phyloP scores from a whole-genome alignment of 768 basidiomycete genomes.

The Lactarius hatsudake region DNA sequence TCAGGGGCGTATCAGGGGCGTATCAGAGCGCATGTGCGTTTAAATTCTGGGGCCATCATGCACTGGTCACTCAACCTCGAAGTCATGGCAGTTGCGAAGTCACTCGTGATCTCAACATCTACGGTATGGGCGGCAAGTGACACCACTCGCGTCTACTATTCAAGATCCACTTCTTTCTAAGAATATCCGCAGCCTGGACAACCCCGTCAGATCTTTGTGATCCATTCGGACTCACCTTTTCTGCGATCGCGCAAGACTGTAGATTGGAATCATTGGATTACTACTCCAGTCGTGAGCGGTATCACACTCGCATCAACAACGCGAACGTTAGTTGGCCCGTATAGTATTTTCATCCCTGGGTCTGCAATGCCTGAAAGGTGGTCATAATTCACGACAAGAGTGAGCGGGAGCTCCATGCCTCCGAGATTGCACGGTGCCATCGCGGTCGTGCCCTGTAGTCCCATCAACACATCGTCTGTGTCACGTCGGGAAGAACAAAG shows the following conservation, averaged over 20 bases:
- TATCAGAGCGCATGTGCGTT: not conserved
- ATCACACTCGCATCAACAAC: conserved; percentile 25
- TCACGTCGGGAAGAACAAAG: not conserved
- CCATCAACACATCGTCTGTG: not conserved
- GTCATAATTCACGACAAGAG: too few species aligned
- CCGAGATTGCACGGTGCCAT: too few species aligned
- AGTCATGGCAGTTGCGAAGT: not conserved
- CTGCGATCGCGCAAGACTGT: conserved; percentile 26
- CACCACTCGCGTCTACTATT: conserved; percentile 4
- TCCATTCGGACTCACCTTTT: conserved; percentile 16
- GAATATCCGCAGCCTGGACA: conserved; percentile 18
- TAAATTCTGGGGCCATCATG: too few species aligned
- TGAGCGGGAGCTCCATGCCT: too few species aligned
- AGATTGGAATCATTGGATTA: conserved; percentile 20
- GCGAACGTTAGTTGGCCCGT: conserved; percentile 23
- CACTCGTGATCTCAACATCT: not conserved
- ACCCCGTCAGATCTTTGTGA: not conserved
- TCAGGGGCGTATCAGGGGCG: too few species aligned
- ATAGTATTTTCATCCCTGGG: conserved; percentile 20
- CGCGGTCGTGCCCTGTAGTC: conserved; percentile 13
- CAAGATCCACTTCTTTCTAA: conserved; percentile 22
- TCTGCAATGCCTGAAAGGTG: conserved; percentile 22
- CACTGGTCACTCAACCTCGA: not conserved
- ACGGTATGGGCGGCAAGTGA: not conserved
- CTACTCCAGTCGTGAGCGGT: conserved; percentile 27